These are phyloP conservation scores for Trichoderma asperelloides DNA, from an alignment of 495 filamentous ascomycete species.

Conservation along the genomic window DNA sequence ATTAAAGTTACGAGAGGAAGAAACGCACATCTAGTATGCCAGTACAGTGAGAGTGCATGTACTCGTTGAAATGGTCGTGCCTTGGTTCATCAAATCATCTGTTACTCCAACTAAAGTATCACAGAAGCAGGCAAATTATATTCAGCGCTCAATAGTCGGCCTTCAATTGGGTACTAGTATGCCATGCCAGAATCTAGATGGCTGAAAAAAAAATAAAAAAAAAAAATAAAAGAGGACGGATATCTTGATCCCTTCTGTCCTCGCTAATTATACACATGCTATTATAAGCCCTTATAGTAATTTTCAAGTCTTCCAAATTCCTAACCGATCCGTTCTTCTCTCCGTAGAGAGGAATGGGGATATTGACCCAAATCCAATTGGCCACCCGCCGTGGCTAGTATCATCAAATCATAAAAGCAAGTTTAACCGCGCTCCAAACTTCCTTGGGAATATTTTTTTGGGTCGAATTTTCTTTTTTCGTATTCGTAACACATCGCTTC, in stretches of 20 bases:
- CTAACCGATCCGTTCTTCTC: neutral
- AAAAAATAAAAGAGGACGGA: neutral
- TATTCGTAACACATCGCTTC: neutral
- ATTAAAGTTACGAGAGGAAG: too few species aligned
- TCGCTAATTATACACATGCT: constrained; percentile 2
- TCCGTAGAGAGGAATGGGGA: neutral
- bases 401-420: constrained; percentile 10
- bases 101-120: too few species aligned
- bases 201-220: neutral
- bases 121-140: neutral
- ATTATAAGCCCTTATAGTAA: neutral
- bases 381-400: neutral
- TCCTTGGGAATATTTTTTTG: neutral
- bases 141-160: neutral
- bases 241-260: neutral
- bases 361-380: neutral
- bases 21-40: too few species aligned
- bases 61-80: too few species aligned
- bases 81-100: too few species aligned
- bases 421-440: neutral
- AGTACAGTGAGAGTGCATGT: too few species aligned
- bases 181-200: neutral
- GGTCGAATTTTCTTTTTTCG: neutral
- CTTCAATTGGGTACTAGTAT: neutral
- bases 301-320: neutral